Base-by-base conservation (phyloP, 2,329 filamentous ascomycete species). In the Dichotomopilus funicola region DNA sequence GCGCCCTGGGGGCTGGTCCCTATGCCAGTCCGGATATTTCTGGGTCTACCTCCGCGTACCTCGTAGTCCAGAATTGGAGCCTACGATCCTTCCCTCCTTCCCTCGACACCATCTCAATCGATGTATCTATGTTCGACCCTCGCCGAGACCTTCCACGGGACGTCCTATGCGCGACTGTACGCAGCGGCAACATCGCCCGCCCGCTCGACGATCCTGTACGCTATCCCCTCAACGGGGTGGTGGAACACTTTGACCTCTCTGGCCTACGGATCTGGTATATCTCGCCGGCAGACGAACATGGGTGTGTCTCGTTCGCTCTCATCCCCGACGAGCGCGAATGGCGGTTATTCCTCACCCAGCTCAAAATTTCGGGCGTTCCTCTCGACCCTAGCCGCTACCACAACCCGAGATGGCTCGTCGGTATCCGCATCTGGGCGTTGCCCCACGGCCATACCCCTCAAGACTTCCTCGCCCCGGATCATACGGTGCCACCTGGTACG, bases 281-380 rank as follows among this genome's bases (percentile, higher is more conserved):
- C 44, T 46, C 44, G 13, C 44, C 44, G 44, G 44, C 44, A 33
- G 44, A 46, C 44, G 44, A 27, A 10, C 13, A 46, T 33, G 9
- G 44, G 44, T 33, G 44, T 33, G 35, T 33, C 44, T 46, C 44
- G 33, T 46, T 46, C 19, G 44, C 44, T n/a, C 27, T 46, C 44
- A 46, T 46, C 44, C 44, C 44, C 44, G 44, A 46, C 44, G 44
- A 46, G 44, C 44, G 44, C 44, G 44, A 46, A 46, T 46, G 44
- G 44, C 44, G 44, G 31, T 33, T 46, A 33, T 46, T 46, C 44
- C 44, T 46, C 19, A 46, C 44, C 19, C 44, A 46, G 44, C 44
- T 46, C 44, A 46, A 46, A 33, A 46, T 31, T 33, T 46, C 44
- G 44, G 44, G 44, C 44, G 44, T 46, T 33, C 44, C 44, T 46